phyloP scores from a whole-genome alignment of 805 yeast species.

The Lachancea thermotolerans region DNA sequence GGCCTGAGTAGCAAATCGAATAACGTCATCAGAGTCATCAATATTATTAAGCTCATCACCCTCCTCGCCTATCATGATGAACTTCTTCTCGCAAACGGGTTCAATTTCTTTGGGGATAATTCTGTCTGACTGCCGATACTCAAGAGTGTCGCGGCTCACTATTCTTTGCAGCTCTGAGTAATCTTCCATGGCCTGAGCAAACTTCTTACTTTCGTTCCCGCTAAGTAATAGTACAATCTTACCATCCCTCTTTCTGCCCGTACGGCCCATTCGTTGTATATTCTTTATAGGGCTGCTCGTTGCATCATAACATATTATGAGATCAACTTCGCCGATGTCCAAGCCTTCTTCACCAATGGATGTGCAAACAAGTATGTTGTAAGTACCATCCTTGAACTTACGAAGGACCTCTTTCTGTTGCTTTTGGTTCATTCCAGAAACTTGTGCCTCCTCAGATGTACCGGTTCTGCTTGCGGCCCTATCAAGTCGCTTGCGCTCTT shows the following conservation, averaged over 20 bases:
- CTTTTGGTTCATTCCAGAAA: constrained; percentile 85
- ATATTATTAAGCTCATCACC: constrained; percentile 47
- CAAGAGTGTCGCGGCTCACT: constrained; percentile 44
- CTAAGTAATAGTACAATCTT: constrained; percentile 68
- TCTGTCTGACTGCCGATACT: constrained; percentile 47
- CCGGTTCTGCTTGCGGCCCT: constrained; percentile 40
- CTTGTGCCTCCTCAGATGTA: constrained; percentile 69
- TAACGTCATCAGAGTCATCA: constrained; percentile 62
- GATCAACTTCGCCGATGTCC: constrained; percentile 96
- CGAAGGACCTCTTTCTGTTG: constrained; percentile 73
- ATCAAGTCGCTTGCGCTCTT: constrained; percentile 30
- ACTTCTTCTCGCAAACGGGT: constrained; percentile 52
- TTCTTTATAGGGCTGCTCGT: constrained; percentile 90
- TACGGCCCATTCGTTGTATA: constrained; percentile 95
- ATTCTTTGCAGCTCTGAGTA: constrained; percentile 71
- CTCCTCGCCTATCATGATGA: constrained; percentile 65
- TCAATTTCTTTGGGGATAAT: constrained; percentile 53
- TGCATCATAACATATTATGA: constrained; percentile 88
- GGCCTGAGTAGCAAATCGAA: constrained; percentile 58
- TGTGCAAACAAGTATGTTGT: constrained; percentile 85
- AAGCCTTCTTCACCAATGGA: constrained; percentile 98
- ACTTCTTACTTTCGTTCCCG: constrained; percentile 68
- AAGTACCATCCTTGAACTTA: constrained; percentile 63
- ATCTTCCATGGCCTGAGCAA: constrained; percentile 77
- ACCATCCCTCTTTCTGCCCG: constrained; percentile 94